Evolutionary conservation across 2,329 filamentous ascomycete genomes (phyloP).

Genomic region (Botrytis elliptica): DNA sequence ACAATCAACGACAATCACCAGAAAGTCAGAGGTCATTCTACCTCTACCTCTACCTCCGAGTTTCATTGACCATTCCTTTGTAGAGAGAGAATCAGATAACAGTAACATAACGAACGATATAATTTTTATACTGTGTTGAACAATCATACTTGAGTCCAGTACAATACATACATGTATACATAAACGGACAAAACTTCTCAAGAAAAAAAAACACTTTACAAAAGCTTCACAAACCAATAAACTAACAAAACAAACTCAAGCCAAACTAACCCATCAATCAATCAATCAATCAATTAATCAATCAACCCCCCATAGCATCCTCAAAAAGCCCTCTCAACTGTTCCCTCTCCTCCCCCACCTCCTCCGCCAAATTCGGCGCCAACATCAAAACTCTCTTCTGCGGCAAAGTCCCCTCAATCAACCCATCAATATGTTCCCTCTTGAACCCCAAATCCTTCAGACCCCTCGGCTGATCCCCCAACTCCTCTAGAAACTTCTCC

Average conservation of each 20-base stretch:
- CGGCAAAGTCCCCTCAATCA: conserved; percentile 94
- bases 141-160: too few species aligned
- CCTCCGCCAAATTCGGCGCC: conserved; percentile 74
- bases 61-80: too few species aligned
- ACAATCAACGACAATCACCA: too few species aligned
- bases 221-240: background rate
- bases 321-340: conserved; percentile 71
- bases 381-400: conserved; percentile 89
- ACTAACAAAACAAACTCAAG: background rate
- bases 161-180: background rate
- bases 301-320: conserved; percentile 45
- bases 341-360: conserved; percentile 68
- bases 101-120: too few species aligned
- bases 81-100: too few species aligned
- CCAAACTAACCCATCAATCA: too few species aligned
- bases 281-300: background rate
- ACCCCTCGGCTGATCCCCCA: conserved; percentile 89
- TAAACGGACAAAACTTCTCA: background rate
- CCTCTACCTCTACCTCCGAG: too few species aligned
- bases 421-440: conserved; percentile 68
- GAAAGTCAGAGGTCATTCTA: too few species aligned
- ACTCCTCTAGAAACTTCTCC: conserved; percentile 71
- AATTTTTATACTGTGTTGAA: too few species aligned
- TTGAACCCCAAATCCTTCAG: conserved; percentile 81
- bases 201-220: too few species aligned